Base-by-base conservation (phyloP, 768 basidiomycete species). In the Daedaleopsis sinensis region DNA sequence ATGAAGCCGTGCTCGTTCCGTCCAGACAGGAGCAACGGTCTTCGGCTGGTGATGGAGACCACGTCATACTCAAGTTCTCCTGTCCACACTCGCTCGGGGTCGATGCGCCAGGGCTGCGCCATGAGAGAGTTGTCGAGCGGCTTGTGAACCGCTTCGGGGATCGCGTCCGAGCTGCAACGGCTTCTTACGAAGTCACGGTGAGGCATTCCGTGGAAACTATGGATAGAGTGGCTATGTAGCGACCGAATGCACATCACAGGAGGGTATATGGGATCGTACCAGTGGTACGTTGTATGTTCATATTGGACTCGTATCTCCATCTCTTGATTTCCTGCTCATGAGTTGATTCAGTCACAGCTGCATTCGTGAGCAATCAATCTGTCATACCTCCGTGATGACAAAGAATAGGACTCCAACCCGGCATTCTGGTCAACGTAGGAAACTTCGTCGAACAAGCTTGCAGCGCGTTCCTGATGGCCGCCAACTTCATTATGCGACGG, bases 21-120 rank as follows among this genome's bases (percentile, higher is more conserved):
- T 65, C 50, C 56, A 52, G 15, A 32, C 16, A 12, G 18, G 4
- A 50, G 21, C n/a, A 18, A 49, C 42, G 52, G 27, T 10, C 46
- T 37, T 24, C 19, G 2, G 15, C 21, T 27, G 11, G 23, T 24
- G 57, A 6, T 36, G 52, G 52, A 9, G 59, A 62, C 39, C 80
- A 84, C 59, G 70, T 71, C 0, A 52, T 88, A 16, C 68, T 86
- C 62, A 85, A 83, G 65, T 88, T 87, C 67, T 86, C 87, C 3
- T 86, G 82, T 65, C 86, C 86, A 7, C 72, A 70, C 1, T 23
- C 39, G n/a, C 58, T 78, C 19, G 62, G 54, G 6, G 38, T 24
- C 35, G 16, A 58, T 16, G 9, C 58, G 7, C 24, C 55, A 8
- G 68, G 67, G 35, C 49, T 76, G 24, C 63, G 44, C 6, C 58